Evolutionary conservation across 306 rosid genomes (phyloP).

Genomic region (Sphenostylis stenocarpa): DNA sequence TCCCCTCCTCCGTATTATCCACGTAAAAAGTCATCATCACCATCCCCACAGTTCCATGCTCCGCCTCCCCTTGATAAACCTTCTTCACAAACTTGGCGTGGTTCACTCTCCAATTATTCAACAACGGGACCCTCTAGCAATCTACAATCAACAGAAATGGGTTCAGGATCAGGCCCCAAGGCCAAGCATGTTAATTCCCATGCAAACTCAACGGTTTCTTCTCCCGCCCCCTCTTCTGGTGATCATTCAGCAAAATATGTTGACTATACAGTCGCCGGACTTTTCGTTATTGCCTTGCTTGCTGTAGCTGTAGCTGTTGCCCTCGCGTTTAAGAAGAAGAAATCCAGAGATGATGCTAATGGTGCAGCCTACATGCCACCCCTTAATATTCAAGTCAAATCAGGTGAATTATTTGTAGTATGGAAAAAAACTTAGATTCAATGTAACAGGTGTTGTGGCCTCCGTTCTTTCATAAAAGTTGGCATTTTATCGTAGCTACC

Average conservation of each 20-base stretch:
- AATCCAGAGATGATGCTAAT: slow-evolving; percentile 26
- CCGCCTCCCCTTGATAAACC: slow-evolving; percentile 8
- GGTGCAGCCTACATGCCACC: slow-evolving; percentile 38
- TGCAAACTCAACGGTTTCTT: background rate
- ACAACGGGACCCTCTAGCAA: background rate
- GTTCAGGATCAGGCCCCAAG: background rate
- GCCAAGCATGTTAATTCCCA: background rate
- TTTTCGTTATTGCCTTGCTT: slow-evolving; percentile 46
- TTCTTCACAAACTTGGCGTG: background rate
- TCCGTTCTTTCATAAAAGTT: background rate
- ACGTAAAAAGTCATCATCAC: slow-evolving; percentile 16
- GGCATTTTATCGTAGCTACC: background rate
- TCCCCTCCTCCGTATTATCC: background rate
- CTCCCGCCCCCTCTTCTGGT: background rate
- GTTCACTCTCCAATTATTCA: slow-evolving; percentile 1
- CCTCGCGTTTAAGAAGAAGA: slow-evolving; percentile 39
- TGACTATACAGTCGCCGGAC: slow-evolving; percentile 57
- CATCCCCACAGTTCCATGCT: slow-evolving; percentile 22
- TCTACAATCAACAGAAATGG: background rate
- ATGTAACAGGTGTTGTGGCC: background rate
- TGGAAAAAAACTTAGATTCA: background rate
- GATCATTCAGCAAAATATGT: slow-evolving; percentile 35
- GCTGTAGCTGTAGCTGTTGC: slow-evolving; percentile 41
- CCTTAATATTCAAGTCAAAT: slow-evolving; percentile 29
- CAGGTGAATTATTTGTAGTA: slow-evolving; percentile 40